Base-by-base conservation (phyloP, 495 filamentous ascomycete species). In the Lepraria neglecta region DNA sequence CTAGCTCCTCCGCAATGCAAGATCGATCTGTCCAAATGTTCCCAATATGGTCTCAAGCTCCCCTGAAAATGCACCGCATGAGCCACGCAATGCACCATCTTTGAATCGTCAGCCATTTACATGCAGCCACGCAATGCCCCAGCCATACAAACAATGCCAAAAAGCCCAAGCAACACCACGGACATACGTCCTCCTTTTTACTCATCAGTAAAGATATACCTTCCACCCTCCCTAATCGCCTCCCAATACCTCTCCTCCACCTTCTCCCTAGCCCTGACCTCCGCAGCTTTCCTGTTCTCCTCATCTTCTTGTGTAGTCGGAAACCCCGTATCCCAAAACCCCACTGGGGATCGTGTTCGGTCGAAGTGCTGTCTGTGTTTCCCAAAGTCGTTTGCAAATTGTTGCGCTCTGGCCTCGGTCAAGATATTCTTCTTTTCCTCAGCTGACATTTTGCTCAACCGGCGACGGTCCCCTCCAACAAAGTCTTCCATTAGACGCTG, bases 251-350 rank as follows among this genome's bases (percentile, higher is more conserved):
- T 80, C 68, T 91, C 85, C 61, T 86, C 79, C 4, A 97, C 77
- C 64, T 83, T 80, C 46, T 81, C 72, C 60, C 79, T 76, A 69
- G 84, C 84, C 62, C 81, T 69, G 64, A 72, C 75, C 45, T 75
- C 72, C 7, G 85, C 87, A 67, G 84, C 82, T 68, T 80, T 76
- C 52, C 80, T 81, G 63, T 90, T 82, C 59, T 76, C 69, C 67
- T 78, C 76, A 14, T 84, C 68, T 70, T 95, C 89, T 70, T 95
- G 92, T 7, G 92, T 96, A 46, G 71, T 80, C 12, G 92, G 92
- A 73, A 97, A 91, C 60, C 92, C 92, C 30, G 84, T 80, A 63
- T 90, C 80, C 94, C 94, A 98, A 68, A 87, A 96, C 1, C 91
- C 91, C 17, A 89, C 88, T 3, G 94, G 92, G 14, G 87, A 88